Conservation (phyloP, 805 yeast species). For the Candida railenensis region DNA sequence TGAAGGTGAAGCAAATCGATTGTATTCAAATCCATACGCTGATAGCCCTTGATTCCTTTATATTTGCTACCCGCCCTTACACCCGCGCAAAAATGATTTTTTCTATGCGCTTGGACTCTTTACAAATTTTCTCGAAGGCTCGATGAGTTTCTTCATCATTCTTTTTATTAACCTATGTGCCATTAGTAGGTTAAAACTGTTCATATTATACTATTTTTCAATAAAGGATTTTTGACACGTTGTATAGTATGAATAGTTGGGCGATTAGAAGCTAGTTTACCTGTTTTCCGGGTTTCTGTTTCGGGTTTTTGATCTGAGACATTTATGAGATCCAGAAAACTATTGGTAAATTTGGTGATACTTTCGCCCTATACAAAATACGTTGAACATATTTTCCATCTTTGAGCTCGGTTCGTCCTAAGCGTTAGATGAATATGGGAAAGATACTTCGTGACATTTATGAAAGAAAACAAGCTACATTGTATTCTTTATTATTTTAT, state of each 20-base stretch:
- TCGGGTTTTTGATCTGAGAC: not conserved
- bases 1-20: too few relatives aligned
- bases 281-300: not conserved
- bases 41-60: not conserved
- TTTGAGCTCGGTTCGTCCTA: slow-evolving; percentile 38
- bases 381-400: slow-evolving; percentile 83
- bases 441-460: slow-evolving; percentile 70
- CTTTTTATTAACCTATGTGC: not conserved
- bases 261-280: slow-evolving; percentile 6
- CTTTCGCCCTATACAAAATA: slow-evolving; percentile 61
- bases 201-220: not conserved
- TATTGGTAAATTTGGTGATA: slow-evolving; percentile 34
- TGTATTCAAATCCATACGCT: not conserved
- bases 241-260: not conserved
- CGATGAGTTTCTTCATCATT: not conserved
- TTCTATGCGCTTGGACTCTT: not conserved
- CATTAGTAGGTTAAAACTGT: too few relatives aligned
- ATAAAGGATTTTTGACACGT: not conserved
- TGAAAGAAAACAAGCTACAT: too few relatives aligned
- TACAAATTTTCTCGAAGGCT: not conserved
- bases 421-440: slow-evolving; percentile 72
- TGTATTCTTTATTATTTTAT: too few relatives aligned
- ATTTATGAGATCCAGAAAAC: not conserved
- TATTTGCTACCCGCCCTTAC: not conserved
- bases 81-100: not conserved